Evolutionary conservation across 768 basidiomycete species (phyloP), one percentile per base, ranked within the genome.

Genomic region (Paxillus involutus): DNA sequence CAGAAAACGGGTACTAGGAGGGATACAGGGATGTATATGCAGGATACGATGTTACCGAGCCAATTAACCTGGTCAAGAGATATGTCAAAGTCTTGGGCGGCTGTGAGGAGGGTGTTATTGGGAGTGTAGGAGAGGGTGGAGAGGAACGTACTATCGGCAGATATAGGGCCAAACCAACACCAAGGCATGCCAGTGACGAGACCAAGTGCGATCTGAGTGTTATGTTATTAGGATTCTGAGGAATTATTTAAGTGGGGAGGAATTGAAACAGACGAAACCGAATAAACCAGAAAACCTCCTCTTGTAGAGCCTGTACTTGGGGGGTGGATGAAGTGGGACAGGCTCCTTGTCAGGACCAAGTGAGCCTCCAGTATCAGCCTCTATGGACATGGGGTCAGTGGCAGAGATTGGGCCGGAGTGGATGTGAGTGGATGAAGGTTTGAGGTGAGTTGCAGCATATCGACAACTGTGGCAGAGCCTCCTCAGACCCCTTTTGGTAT

Each of bases 91-190:
- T 88, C 83, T 3, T 62, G 59, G 11, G 81, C 78, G 60, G 80
- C 88, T 91, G 57, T 32, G 41, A 19, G 26, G 12, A 6, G 17
- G 19, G 16, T 8, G 40, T 32, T 11, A 17, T 14, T 3, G 51
- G 10, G 7, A 26, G 7, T 21, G 6, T 13, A 13, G 56, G 14
- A 14, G 16, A 30, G 1, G 14, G 4, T 2, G 21, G 14, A 1
- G n/a, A 19, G 9, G 14, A 30, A 56, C 76, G 41, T 45, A 91
- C 90, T 75, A 60, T 84, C 67, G 40, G 83, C 84, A 0, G 91
- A 75, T 50, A 94, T 92, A 3, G 91, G 88, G 4, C 91, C 90
- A 62, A 93, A 94, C 90, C 90, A 94, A 4, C 87, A 79, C 81
- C 83, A 84, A 7, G 79, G 71, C 85, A 89, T 82, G 6, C 81